These are phyloP conservation scores for Chrysoporthe austroafricana DNA, from an alignment of 2,329 filamentous ascomycete genomes.

Conservation along the genomic window DNA sequence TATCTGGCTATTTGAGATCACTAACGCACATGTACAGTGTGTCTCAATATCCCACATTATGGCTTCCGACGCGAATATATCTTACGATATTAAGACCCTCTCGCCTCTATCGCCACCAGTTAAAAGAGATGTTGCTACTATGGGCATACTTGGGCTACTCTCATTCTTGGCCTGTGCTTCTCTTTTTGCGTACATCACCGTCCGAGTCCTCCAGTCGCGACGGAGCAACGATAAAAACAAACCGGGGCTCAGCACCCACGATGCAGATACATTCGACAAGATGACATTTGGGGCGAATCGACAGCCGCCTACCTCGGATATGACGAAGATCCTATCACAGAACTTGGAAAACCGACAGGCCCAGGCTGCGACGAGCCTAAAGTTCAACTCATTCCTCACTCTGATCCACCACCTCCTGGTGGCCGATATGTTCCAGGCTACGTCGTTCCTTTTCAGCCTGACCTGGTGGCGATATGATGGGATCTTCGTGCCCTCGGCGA, in stretches of 20 bases:
- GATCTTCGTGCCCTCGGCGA: slow-evolving; percentile 55
- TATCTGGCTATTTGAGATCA: background rate
- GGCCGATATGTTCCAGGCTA: slow-evolving; percentile 68
- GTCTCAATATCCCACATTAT: background rate
- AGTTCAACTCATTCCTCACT: slow-evolving; percentile 68
- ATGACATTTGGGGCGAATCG: slow-evolving; percentile 2
- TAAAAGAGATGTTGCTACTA: background rate
- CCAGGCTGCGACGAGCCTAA: background rate
- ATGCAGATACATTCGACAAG: slow-evolving; percentile 3
- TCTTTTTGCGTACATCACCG: slow-evolving; percentile 1
- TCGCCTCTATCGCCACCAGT: background rate
- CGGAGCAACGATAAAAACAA: background rate
- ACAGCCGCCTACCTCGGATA: background rate
- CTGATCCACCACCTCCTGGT: slow-evolving; percentile 71
- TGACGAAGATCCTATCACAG: background rate
- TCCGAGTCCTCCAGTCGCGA: background rate
- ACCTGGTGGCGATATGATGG: slow-evolving; percentile 59
- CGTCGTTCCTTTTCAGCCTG: slow-evolving; percentile 66
- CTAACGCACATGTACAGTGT: background rate
- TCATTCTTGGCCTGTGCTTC: background rate
- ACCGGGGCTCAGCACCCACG: background rate
- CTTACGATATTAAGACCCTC: background rate
- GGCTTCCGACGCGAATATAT: background rate
- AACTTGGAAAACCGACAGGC: background rate
- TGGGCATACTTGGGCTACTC: background rate